Evolutionary conservation across 179 eudicot genomes (phyloP).

Genomic region (Spinacia oleracea): DNA sequence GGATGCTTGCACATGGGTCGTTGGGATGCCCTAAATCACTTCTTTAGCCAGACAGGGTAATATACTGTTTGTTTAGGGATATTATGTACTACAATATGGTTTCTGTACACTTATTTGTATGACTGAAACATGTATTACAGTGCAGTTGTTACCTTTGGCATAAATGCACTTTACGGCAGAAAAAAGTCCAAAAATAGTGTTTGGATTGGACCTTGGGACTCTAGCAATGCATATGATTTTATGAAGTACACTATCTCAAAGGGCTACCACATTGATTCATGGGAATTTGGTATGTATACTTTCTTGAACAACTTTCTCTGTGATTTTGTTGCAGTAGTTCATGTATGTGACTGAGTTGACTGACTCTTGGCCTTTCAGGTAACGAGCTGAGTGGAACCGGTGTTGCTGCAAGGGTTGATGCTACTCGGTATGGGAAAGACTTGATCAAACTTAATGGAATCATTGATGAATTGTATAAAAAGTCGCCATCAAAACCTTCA

Average conservation of each 20-base stretch:
- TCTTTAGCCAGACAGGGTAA: constrained; percentile 75
- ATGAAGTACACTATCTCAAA: constrained; percentile 75
- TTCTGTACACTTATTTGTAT: constrained; percentile 3
- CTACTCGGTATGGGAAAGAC: constrained; percentile 74
- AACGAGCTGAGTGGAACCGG: constrained; percentile 90
- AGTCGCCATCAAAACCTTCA: constrained; percentile 48
- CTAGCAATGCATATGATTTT: constrained; percentile 70
- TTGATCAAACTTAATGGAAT: constrained; percentile 53
- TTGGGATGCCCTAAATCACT: constrained; percentile 77
- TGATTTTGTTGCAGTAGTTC: constrained; percentile 2
- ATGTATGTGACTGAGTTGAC: neutral
- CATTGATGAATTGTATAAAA: constrained; percentile 48
- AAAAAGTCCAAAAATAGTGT: constrained; percentile 29
- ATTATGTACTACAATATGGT: constrained; percentile 3
- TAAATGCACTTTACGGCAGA: constrained; percentile 91
- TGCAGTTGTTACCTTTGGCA: constrained; percentile 73
- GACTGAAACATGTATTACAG: constrained; percentile 40
- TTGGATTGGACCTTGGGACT: constrained; percentile 86
- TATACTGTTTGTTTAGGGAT: constrained; percentile 1
- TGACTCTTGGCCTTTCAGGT: constrained; percentile 45
- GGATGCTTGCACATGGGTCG: constrained; percentile 77
- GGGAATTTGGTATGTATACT: constrained; percentile 93
- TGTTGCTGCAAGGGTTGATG: constrained; percentile 64
- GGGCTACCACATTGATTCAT: constrained; percentile 80
- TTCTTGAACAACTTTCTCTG: constrained; percentile 6